A percentile compares a stretch with the other conserved stretches of the same genome.
These are phyloP conservation scores for Modicella reniformis DNA, from an alignment of 371 early-diverging fungal genomes.

Conservation along the genomic window DNA sequence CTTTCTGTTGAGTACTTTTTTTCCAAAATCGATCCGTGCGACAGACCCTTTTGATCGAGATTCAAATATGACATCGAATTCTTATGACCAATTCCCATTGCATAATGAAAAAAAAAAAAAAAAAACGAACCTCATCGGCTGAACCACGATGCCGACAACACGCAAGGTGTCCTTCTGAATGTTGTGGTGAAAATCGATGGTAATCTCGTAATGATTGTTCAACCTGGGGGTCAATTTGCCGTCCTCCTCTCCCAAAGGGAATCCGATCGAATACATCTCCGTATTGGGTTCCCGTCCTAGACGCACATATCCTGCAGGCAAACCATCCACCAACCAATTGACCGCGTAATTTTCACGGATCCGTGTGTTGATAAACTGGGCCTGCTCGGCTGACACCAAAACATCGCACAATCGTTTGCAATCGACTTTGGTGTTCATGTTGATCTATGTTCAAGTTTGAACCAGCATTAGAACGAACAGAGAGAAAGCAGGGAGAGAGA, in stretches of 20 bases:
- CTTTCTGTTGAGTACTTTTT: too few species aligned
- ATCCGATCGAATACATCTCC: conserved; percentile 82
- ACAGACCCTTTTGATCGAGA: too few species aligned
- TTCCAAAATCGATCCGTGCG: too few species aligned
- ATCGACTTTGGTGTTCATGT: conserved; percentile 62
- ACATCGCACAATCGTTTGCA: conserved; percentile 76
- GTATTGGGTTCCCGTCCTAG: conserved; percentile 67
- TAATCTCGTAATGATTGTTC: conserved; percentile 92
- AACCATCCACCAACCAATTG: conserved; percentile 92
- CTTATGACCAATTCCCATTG: not conserved
- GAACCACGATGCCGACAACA: conserved; percentile 89
- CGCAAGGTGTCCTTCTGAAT: conserved; percentile 70
- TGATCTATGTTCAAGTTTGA: too few species aligned
- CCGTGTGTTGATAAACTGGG: conserved; percentile 84
- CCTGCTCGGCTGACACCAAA: conserved; percentile 75
- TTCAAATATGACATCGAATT: too few species aligned
- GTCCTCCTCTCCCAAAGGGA: conserved; percentile 68
- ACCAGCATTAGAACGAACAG: too few species aligned
- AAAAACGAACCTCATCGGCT: conserved; percentile 66
- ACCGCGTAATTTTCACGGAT: conserved; percentile 84
- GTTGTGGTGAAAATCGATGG: conserved; percentile 80
- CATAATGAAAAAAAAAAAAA: not conserved
- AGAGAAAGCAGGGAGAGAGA: too few species aligned
- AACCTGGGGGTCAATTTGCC: conserved; percentile 51
- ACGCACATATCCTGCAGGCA: conserved; percentile 84